These are phyloP conservation scores for Pichia sp. DNA, from an alignment of 1,139 yeast genomes.

Conservation along the genomic window DNA sequence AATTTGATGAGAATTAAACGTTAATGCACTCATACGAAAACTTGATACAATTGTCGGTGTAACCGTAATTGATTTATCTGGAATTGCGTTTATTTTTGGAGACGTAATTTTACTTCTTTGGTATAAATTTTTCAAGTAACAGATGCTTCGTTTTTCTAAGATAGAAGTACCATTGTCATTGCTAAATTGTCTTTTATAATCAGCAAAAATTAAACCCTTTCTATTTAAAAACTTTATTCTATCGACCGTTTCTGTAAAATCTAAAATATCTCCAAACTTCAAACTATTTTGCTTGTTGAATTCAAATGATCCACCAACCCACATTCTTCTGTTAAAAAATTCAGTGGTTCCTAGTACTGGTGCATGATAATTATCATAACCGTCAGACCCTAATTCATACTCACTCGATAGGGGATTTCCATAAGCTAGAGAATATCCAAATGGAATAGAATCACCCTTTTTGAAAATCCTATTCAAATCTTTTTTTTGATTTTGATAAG, in stretches of 20 bases:
- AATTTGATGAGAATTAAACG: conserved; percentile 76
- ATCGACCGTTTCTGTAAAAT: conserved; percentile 40
- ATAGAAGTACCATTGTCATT: conserved; percentile 17
- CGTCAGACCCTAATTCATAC: conserved; percentile 53
- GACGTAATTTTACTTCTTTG: not conserved
- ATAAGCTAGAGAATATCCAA: conserved; percentile 63
- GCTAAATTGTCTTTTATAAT: conserved; percentile 22
- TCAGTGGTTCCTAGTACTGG: conserved; percentile 35
- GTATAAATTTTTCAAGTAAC: conserved; percentile 30
- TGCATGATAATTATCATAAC: conserved; percentile 77
- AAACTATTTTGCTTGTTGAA: conserved; percentile 33
- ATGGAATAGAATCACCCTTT: conserved; percentile 30
- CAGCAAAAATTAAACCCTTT: conserved; percentile 19
- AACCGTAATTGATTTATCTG: conserved; percentile 10
- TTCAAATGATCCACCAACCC: conserved; percentile 66
- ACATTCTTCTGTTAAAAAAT: conserved; percentile 58
- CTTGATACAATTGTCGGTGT: conserved; percentile 23
- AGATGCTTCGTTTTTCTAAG: conserved; percentile 31
- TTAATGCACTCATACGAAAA: conserved; percentile 62
- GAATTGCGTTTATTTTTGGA: not conserved
- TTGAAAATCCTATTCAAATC: conserved; percentile 13
- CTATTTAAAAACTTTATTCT: conserved; percentile 14
- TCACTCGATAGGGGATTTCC: conserved; percentile 52
- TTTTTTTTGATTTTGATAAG: not conserved
- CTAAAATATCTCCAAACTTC: conserved; percentile 30